A percentile compares a stretch with the other conserved stretches of the same genome.
Evolutionary conservation across 2,329 filamentous ascomycete species (phyloP).

Genomic region (Penicillium sp.): DNA sequence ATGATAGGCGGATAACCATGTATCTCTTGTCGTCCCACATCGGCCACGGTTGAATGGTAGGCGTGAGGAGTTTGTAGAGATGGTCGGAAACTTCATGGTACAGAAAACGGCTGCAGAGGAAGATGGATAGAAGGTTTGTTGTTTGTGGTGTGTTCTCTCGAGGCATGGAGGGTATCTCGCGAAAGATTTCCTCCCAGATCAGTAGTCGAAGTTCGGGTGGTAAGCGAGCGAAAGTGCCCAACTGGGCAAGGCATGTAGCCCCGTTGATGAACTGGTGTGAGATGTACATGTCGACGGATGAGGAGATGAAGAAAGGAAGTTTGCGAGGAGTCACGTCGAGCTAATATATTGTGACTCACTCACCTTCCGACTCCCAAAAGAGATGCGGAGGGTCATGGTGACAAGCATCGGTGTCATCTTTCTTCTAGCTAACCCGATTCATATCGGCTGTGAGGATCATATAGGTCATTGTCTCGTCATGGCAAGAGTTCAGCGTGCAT

Average conservation of each 20-base stretch:
- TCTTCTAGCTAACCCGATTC: too few relatives aligned
- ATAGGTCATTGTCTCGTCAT: too few relatives aligned
- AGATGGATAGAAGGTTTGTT: slow-evolving; percentile 1
- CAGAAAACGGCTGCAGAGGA: slow-evolving; percentile 1
- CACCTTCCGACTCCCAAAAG: background rate
- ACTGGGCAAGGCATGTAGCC: background rate
- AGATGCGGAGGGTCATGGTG: background rate
- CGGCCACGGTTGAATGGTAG: background rate
- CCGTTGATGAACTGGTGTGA: background rate
- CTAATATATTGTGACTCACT: background rate
- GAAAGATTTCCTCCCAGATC: slow-evolving; percentile 3
- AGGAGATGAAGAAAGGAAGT: background rate
- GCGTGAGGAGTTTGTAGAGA: background rate
- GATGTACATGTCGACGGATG: background rate
- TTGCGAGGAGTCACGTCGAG: background rate
- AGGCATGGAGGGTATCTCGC: background rate
- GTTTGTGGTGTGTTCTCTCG: background rate
- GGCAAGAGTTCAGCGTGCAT: too few relatives aligned
- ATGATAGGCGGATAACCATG: slow-evolving; percentile 1
- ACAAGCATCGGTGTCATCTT: too few relatives aligned
- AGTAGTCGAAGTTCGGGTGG: slow-evolving; percentile 4
- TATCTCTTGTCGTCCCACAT: background rate
- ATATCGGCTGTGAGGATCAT: too few relatives aligned
- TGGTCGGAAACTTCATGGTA: slow-evolving; percentile 5
- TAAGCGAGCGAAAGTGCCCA: slow-evolving; percentile 2